Evolutionary conservation across 495 filamentous ascomycete species (phyloP).

Genomic region (Penicillium cataractarum): DNA sequence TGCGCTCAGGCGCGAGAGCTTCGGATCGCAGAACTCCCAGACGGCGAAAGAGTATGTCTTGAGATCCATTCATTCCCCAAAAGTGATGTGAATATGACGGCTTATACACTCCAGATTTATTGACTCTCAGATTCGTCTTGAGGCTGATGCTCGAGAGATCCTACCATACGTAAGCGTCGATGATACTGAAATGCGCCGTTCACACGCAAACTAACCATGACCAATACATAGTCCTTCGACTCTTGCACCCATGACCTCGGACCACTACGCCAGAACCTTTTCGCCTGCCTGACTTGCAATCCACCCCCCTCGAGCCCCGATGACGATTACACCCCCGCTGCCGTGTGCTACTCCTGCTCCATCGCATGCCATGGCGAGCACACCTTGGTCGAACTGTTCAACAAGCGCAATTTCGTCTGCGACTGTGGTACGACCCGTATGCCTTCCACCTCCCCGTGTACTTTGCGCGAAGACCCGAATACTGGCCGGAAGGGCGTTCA

Average conservation of each 20-base stretch:
- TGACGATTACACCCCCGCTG: conserved; percentile 72
- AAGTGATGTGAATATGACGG: neutral
- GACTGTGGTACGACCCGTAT: conserved; percentile 92
- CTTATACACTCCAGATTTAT: conserved; percentile 67
- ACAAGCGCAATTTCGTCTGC: conserved; percentile 92
- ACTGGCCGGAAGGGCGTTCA: conserved; percentile 79
- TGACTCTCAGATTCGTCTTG: conserved; percentile 83
- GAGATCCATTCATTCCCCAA: neutral
- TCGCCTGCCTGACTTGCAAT: conserved; percentile 91
- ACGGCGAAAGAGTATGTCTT: conserved; percentile 80
- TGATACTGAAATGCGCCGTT: conserved; percentile 6
- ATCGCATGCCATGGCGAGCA: conserved; percentile 97
- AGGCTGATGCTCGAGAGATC: conserved; percentile 91
- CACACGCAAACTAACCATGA: neutral
- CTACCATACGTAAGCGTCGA: conserved; percentile 75
- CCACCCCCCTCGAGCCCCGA: conserved; percentile 66
- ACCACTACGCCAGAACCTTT: conserved; percentile 81
- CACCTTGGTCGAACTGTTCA: conserved; percentile 92
- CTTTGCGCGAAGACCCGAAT: conserved; percentile 70
- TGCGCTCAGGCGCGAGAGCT: conserved; percentile 51
- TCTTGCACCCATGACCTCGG: conserved; percentile 88
- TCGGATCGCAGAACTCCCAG: conserved; percentile 73
- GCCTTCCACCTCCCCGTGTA: conserved; percentile 69
- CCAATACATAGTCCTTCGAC: conserved; percentile 71
- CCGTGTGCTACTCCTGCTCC: conserved; percentile 94